Conservation (phyloP, 148 eudicot species). For the Fagopyrum tataricum region DNA sequence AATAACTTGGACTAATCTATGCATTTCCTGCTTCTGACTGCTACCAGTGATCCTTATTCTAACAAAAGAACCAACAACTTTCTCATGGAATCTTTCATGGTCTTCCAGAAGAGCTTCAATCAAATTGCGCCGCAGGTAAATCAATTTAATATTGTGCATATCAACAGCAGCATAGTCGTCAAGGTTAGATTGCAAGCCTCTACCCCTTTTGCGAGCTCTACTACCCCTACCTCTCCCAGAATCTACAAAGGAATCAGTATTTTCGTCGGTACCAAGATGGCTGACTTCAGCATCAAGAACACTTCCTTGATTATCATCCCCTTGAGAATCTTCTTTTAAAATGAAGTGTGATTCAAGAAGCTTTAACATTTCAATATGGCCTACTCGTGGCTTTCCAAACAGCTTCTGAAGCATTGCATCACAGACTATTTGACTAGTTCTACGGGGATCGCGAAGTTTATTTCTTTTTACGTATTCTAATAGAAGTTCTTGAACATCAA, state of each 20-base stretch:
- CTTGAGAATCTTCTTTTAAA: constrained; percentile 59
- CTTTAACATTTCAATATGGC: constrained; percentile 80
- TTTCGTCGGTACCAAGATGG: constrained; percentile 57
- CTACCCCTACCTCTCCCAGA: constrained; percentile 57
- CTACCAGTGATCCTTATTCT: constrained; percentile 91
- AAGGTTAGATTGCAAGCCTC: constrained; percentile 68
- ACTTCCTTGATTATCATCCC: constrained; percentile 72
- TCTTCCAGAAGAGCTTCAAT: constrained; percentile 87
- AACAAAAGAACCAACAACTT: constrained; percentile 81
- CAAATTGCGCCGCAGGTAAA: constrained; percentile 74
- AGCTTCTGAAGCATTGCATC: constrained; percentile 54
- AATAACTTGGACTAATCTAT: constrained; percentile 92
- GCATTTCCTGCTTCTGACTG: constrained; percentile 82
- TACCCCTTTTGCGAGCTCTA: constrained; percentile 56
- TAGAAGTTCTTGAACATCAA: constrained; percentile 64
- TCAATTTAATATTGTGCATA: constrained; percentile 79
- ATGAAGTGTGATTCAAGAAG: constrained; percentile 68
- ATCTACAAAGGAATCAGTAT: constrained; percentile 33
- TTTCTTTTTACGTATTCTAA: constrained; percentile 56
- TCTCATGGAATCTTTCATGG: constrained; percentile 56
- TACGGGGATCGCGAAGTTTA: constrained; percentile 72
- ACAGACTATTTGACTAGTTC: constrained; percentile 61
- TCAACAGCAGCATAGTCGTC: constrained; percentile 98
- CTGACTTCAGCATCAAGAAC: constrained; percentile 58
- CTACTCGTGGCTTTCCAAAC: constrained; percentile 67